Base-by-base conservation (phyloP, 2,329 filamentous ascomycete species). In the Fusarium sp. region DNA sequence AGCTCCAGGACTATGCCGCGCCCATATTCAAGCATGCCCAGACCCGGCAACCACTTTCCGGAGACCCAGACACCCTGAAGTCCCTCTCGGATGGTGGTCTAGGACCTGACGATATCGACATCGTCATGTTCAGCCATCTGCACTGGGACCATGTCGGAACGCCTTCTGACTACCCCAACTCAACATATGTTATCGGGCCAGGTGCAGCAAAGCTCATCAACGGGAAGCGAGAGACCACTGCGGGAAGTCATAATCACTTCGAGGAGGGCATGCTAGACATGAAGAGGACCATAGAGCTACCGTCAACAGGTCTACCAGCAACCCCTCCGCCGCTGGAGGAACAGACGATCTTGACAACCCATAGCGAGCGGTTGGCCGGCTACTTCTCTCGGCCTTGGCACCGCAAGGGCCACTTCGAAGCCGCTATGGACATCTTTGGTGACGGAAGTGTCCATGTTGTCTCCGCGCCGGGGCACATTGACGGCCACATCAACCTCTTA, bases 131-230 rank as follows among this genome's bases (percentile, higher is more conserved):
- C 63, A 69, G 66, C 18, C 69, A 71, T 52, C 45, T 69, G 11
- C 69, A 71, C 45, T 71, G 69, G 66, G 69, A 71, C 16, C 69
- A 71, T 13, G 40, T 66, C n/a, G 69, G 69, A 16, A 63, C 52
- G 2, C 69, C 69, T 18, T 66, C 63, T 10, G 66, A 71, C 29
- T 71, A 47, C 25, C 52, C 66, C 4, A 25, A 52, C 11, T 63
- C 66, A 3, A 66, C 58, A 10, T 71, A 62, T 33, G 38, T 72
- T 1, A 35, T 72, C 8, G 70, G 70, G 1, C 59, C 67, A 2
- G 67, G 70, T 6, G 52, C 70, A 4, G 11, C 18, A n/a, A 31
- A 59, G 6, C 36, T 72, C 13, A 52, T 72, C 22, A 40, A 65
- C 25, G 47, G 33, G 2, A 50, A 27, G 3, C 14, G 16, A 36